phyloP scores from a whole-genome alignment of 495 filamentous ascomycete species.

The Endocarpon pusillum region DNA sequence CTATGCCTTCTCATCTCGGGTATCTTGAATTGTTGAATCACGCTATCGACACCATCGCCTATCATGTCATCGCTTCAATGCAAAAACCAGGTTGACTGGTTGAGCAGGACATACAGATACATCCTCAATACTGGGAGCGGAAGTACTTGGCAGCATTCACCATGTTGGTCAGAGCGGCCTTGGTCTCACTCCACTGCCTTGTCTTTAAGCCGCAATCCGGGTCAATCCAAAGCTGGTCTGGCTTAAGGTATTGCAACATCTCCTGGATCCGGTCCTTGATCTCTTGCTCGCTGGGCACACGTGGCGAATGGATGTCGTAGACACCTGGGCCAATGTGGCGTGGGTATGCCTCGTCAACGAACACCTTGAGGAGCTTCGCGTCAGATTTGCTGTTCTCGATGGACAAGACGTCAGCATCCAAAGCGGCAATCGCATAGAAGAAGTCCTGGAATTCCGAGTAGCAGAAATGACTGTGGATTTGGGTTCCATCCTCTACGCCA shows the following conservation, averaged over 20 bases:
- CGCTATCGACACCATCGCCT: too few relatives aligned
- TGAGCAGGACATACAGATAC: too few relatives aligned
- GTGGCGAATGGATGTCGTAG: conserved; percentile 98
- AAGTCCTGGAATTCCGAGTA: conserved; percentile 99
- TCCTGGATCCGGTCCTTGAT: conserved; percentile 92
- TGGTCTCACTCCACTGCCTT: conserved; percentile 89
- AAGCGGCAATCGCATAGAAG: conserved; percentile 97
- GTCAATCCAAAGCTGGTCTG: conserved; percentile 96
- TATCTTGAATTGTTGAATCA: too few relatives aligned
- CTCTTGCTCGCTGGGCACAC: conserved; percentile 87
- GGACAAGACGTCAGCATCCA: conserved; percentile 93
- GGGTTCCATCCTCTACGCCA: conserved; percentile 80
- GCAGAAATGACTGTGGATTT: conserved; percentile 99
- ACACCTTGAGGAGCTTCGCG: conserved; percentile 96
- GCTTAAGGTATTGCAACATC: conserved; percentile 89
- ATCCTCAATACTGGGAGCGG: conserved; percentile 84
- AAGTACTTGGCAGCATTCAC: conserved; percentile 91
- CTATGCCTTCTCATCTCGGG: too few relatives aligned
- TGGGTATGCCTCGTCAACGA: conserved; percentile 89
- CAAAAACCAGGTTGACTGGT: too few relatives aligned
- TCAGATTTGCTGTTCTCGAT: conserved; percentile 99
- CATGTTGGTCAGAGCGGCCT: conserved; percentile 81
- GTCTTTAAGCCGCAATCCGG: conserved; percentile 99
- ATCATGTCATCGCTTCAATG: too few relatives aligned
- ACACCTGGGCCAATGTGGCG: conserved; percentile 98